Conservation (phyloP, 495 filamentous ascomycete species). For the Thermochaetoides thermophila region DNA sequence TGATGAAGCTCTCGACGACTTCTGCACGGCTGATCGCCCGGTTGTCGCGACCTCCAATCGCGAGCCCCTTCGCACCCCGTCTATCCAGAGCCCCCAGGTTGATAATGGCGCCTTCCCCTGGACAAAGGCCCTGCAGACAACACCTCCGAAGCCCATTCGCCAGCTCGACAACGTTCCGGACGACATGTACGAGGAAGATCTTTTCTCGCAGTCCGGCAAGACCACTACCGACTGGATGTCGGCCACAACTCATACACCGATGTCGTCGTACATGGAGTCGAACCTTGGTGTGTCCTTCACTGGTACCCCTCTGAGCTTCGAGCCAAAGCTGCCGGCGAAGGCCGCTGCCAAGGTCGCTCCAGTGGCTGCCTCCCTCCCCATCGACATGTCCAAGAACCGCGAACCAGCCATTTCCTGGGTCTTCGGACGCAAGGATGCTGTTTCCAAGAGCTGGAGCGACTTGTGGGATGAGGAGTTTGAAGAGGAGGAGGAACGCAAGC, state of each 20-base stretch:
- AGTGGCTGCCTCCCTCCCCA: slow-evolving; percentile 67
- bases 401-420: slow-evolving; percentile 55
- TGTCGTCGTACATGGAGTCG: slow-evolving; percentile 67
- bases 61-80: slow-evolving; percentile 90
- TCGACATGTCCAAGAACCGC: slow-evolving; percentile 46
- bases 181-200: slow-evolving; percentile 64
- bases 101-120: slow-evolving; percentile 80
- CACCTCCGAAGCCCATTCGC: slow-evolving; percentile 54
- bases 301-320: slow-evolving; percentile 26
- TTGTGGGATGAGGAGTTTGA: slow-evolving; percentile 84
- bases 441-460: slow-evolving; percentile 96
- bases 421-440: slow-evolving; percentile 58
- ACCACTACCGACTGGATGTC: slow-evolving; percentile 61
- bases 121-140: slow-evolving; percentile 79
- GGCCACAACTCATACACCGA: slow-evolving; percentile 47
- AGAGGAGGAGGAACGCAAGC: slow-evolving; percentile 42
- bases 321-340: slow-evolving; percentile 19
- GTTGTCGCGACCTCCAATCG: slow-evolving; percentile 73
- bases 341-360: slow-evolving; percentile 17
- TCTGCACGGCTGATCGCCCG: slow-evolving; percentile 65
- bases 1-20: slow-evolving; percentile 82
- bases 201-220: slow-evolving; percentile 74
- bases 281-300: slow-evolving; percentile 58
- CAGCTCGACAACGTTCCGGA: slow-evolving; percentile 81
- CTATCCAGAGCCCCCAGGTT: slow-evolving; percentile 74